These are phyloP conservation scores for Trametes pubescens DNA, from an alignment of 1,284 basidiomycete species.

Conservation along the genomic window DNA sequence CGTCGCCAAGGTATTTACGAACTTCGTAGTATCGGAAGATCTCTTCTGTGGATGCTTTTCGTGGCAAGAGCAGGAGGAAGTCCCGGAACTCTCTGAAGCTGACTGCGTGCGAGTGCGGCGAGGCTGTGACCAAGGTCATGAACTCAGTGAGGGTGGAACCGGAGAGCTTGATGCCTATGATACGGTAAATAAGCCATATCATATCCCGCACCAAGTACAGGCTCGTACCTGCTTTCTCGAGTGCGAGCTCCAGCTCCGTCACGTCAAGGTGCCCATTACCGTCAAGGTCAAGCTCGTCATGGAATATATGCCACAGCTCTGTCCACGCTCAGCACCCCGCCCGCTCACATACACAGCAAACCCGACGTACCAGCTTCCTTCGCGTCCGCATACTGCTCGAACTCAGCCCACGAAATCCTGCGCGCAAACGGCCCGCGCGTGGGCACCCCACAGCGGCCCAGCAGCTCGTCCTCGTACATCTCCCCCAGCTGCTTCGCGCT, in stretches of 20 bases:
- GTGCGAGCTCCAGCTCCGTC: slow-evolving; percentile 72
- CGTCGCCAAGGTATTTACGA: slow-evolving; percentile 75
- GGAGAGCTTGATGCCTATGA: slow-evolving; percentile 73
- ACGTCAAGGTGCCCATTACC: slow-evolving; percentile 84
- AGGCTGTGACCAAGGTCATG: slow-evolving; percentile 79
- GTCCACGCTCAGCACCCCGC: slow-evolving; percentile 31
- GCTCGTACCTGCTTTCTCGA: slow-evolving; percentile 74
- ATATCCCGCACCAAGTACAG: background rate
- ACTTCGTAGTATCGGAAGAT: slow-evolving; percentile 90
- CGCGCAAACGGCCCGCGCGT: slow-evolving; percentile 52
- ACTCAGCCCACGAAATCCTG: slow-evolving; percentile 80
- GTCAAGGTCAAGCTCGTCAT: slow-evolving; percentile 87
- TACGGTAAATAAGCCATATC: slow-evolving; percentile 16
- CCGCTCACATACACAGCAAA: background rate
- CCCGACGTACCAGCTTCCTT: slow-evolving; percentile 76
- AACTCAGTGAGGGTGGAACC: slow-evolving; percentile 78
- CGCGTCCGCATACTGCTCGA: slow-evolving; percentile 77
- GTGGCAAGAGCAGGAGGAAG: slow-evolving; percentile 87
- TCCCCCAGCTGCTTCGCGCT: slow-evolving; percentile 71
- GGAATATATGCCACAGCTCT: slow-evolving; percentile 92
- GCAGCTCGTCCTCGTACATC: slow-evolving; percentile 83
- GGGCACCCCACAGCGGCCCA: slow-evolving; percentile 65
- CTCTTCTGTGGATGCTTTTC: slow-evolving; percentile 82
- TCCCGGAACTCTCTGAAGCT: slow-evolving; percentile 90
- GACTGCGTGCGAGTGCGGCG: slow-evolving; percentile 72